phyloP scores from a whole-genome alignment of 352 stramenopile genomes.

The Phytophthora lateralis region DNA sequence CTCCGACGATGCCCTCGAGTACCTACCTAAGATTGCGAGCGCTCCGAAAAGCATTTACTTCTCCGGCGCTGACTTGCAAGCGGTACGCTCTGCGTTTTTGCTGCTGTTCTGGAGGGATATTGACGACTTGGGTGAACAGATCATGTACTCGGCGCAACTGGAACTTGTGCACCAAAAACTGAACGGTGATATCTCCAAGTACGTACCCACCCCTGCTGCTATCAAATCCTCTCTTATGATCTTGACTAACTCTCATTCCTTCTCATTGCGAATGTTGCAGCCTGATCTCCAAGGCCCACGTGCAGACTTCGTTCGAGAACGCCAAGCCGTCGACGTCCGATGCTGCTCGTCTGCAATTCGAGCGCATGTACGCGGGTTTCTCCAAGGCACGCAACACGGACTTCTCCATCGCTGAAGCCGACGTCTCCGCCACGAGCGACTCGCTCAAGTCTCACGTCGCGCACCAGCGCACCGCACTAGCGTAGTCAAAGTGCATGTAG shows the following conservation, averaged over 20 bases:
- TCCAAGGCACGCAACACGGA: slow-evolving; percentile 73
- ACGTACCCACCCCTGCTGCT: slow-evolving; percentile 20
- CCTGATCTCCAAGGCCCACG: slow-evolving; percentile 57
- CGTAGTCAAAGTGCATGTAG: slow-evolving; percentile 31
- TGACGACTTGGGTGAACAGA: slow-evolving; percentile 33
- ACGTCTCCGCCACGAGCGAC: slow-evolving; percentile 47
- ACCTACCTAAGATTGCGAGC: slow-evolving; percentile 74
- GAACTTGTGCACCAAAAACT: slow-evolving; percentile 93
- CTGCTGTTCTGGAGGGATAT: background rate
- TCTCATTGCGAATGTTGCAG: slow-evolving; percentile 24
- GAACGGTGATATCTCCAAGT: slow-evolving; percentile 56
- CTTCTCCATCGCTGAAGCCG: slow-evolving; percentile 62
- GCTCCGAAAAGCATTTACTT: slow-evolving; percentile 83
- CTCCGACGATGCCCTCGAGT: slow-evolving; percentile 61
- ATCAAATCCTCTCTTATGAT: background rate
- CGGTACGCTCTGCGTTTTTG: slow-evolving; percentile 46
- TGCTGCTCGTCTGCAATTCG: slow-evolving; percentile 61
- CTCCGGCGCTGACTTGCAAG: slow-evolving; percentile 93
- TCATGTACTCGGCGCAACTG: slow-evolving; percentile 95
- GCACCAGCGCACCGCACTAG: slow-evolving; percentile 75
- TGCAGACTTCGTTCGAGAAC: slow-evolving; percentile 66
- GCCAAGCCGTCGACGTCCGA: slow-evolving; percentile 77
- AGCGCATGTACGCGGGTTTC: slow-evolving; percentile 73
- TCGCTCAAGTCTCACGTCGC: slow-evolving; percentile 60
- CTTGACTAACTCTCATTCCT: slow-evolving; percentile 2